Percentiles rank a stretch among this genome's conserved stretches.
Conservation (phyloP, 2,329 filamentous ascomycete genomes). For the Aspergillus sergii region DNA sequence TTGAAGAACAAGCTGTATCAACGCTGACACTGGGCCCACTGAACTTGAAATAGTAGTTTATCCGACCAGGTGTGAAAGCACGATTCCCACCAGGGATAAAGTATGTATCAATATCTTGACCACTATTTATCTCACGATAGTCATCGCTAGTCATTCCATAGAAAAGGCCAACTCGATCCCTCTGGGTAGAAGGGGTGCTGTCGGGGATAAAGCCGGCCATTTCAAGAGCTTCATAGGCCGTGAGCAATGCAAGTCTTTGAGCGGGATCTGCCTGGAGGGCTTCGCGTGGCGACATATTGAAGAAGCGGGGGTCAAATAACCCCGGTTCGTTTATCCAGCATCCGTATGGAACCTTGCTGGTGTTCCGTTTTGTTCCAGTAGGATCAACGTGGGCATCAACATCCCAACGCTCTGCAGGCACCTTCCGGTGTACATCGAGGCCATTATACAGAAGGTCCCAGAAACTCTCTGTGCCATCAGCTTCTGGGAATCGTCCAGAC, state of each 20-base stretch:
- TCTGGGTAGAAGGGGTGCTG: constrained; percentile 67
- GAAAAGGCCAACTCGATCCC: constrained; percentile 69
- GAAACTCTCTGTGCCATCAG: constrained; percentile 70
- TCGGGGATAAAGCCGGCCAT: constrained; percentile 78
- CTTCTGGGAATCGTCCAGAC: constrained; percentile 75
- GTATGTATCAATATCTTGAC: constrained; percentile 71
- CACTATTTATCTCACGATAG: constrained; percentile 74
- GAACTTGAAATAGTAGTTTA: constrained; percentile 60
- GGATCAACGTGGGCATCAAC: constrained; percentile 71
- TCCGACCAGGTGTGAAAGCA: constrained; percentile 42
- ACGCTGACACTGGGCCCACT: constrained; percentile 71
- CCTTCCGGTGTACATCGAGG: constrained; percentile 66
- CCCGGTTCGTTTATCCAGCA: constrained; percentile 77
- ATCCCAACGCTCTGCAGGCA: constrained; percentile 71
- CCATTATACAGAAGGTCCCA: constrained; percentile 77
- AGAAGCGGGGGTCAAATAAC: constrained; percentile 79
- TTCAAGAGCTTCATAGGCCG: constrained; percentile 79
- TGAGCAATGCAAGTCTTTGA: constrained; percentile 74
- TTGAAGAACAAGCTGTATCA: constrained; percentile 79
- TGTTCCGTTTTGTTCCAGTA: constrained; percentile 73
- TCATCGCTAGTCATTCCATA: constrained; percentile 77
- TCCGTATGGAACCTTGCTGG: constrained; percentile 73
- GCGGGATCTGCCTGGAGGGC: constrained; percentile 80
- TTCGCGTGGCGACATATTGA: constrained; percentile 84
- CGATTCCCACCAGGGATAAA: constrained; percentile 66